Evolutionary conservation across 306 rosid species (phyloP).

Genomic region (Sesbania bispinosa): DNA sequence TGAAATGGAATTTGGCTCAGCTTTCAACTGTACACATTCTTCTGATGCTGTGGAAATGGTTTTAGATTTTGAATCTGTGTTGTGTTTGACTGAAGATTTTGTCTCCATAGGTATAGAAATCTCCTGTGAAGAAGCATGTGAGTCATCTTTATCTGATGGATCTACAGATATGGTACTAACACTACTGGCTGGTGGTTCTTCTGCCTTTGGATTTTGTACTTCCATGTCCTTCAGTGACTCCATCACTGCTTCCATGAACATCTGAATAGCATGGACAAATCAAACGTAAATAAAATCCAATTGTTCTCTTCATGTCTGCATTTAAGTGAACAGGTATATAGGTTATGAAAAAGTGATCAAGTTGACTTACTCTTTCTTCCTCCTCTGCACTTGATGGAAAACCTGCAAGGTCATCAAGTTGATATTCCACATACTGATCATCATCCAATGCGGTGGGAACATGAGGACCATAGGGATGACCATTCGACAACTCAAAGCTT

Average conservation of each 20-base stretch:
- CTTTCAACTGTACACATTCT: slow-evolving; percentile 30
- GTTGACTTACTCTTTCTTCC: slow-evolving; percentile 85
- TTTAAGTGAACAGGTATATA: slow-evolving; percentile 17
- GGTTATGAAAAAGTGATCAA: slow-evolving; percentile 10
- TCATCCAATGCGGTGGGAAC: slow-evolving; percentile 68
- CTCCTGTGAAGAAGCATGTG: slow-evolving; percentile 30
- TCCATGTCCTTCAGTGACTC: slow-evolving; percentile 77
- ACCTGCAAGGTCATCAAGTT: slow-evolving; percentile 79
- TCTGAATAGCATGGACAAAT: slow-evolving; percentile 47
- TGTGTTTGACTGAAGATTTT: slow-evolving; percentile 27
- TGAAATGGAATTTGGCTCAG: slow-evolving; percentile 39
- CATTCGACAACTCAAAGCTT: slow-evolving; percentile 84
- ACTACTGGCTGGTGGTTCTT: no score
- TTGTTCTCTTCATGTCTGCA: not conserved
- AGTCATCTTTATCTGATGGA: slow-evolving; percentile 36
- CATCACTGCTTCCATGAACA: slow-evolving; percentile 91
- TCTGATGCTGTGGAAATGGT: slow-evolving; percentile 38
- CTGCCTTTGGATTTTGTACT: slow-evolving; percentile 39
- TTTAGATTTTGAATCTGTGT: slow-evolving; percentile 37
- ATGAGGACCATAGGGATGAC: slow-evolving; percentile 61
- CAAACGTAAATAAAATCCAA: slow-evolving; percentile 2
- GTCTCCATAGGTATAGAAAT: slow-evolving; percentile 23
- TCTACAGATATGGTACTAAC: slow-evolving; percentile 28
- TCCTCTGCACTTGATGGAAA: slow-evolving; percentile 84
- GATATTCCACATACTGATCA: slow-evolving; percentile 85